Evolutionary conservation across 2,329 filamentous ascomycete species (phyloP).

Genomic region (Epichloe sp.): DNA sequence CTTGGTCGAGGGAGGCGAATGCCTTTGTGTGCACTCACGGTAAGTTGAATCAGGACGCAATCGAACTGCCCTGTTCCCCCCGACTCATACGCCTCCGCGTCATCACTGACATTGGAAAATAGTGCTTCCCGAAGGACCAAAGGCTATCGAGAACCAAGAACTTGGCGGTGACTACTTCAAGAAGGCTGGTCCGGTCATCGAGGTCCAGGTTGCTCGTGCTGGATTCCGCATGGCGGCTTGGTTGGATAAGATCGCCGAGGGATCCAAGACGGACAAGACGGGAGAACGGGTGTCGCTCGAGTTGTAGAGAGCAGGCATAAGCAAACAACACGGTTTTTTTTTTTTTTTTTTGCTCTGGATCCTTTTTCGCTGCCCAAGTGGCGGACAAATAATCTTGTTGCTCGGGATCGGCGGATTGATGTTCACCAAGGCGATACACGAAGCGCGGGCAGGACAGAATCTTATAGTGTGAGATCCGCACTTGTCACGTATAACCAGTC

Average conservation of each 20-base stretch:
- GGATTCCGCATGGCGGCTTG: constrained; percentile 56
- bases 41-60: constrained; percentile 20
- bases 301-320: constrained; percentile 11
- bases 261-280: constrained; percentile 13
- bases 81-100: not conserved
- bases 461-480: too few species aligned
- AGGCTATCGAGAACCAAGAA: constrained; percentile 45
- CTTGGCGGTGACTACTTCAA: constrained; percentile 51
- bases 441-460: not conserved
- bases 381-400: not conserved
- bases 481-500: too few species aligned
- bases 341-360: not conserved
- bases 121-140: constrained; percentile 50
- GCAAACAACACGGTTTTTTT: not conserved
- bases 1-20: constrained; percentile 53
- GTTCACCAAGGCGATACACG: not conserved
- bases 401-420: not conserved
- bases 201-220: constrained; percentile 53
- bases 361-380: not conserved
- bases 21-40: constrained; percentile 47
- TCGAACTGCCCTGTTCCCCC: not conserved
- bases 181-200: constrained; percentile 48
- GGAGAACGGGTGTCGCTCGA: constrained; percentile 15
- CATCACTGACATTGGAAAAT: not conserved
- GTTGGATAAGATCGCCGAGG: constrained; percentile 48